These are phyloP conservation scores for Lunasporangiospora selenospora DNA, from an alignment of 192 early-diverging fungal species.

Conservation along the genomic window DNA sequence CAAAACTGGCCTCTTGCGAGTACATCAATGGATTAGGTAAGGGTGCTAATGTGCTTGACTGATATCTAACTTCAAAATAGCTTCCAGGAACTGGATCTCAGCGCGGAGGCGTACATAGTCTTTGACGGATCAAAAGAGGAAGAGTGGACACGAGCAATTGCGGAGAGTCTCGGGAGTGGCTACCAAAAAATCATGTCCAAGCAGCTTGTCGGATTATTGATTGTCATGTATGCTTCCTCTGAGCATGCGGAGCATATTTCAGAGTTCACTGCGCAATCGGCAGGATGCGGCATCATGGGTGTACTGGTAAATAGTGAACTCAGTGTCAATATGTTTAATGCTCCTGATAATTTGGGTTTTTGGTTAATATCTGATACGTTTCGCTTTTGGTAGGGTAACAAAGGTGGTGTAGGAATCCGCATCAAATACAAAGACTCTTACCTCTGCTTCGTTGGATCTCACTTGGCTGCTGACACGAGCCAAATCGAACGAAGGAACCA, in stretches of 20 bases:
- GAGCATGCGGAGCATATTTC: constrained; percentile 56
- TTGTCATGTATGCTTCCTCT: constrained; percentile 78
- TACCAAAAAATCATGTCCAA: constrained; percentile 65
- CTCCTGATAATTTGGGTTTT: background rate
- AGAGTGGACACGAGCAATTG: constrained; percentile 81
- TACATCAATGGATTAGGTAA: too few relatives aligned
- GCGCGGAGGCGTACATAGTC: constrained; percentile 84
- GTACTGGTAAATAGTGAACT: constrained; percentile 58
- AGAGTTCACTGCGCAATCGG: constrained; percentile 70
- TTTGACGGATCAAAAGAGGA: constrained; percentile 80
- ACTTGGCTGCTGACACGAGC: constrained; percentile 85
- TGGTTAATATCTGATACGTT: background rate
- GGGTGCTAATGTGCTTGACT: background rate
- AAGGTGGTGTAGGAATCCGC: constrained; percentile 89
- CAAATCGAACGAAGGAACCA: constrained; percentile 86
- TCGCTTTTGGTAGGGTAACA: constrained; percentile 79
- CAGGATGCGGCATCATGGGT: constrained; percentile 88
- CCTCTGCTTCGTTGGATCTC: constrained; percentile 87
- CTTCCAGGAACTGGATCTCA: constrained; percentile 92
- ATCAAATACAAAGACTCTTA: constrained; percentile 81
- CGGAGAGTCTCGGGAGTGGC: constrained; percentile 62
- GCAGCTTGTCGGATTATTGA: constrained; percentile 90
- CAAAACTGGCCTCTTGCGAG: background rate
- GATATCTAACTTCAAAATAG: constrained; percentile 46
- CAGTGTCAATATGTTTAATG: background rate